These are phyloP conservation scores for Funneliformis mosseae DNA, from an alignment of 192 early-diverging fungal genomes.

Conservation along the genomic window DNA sequence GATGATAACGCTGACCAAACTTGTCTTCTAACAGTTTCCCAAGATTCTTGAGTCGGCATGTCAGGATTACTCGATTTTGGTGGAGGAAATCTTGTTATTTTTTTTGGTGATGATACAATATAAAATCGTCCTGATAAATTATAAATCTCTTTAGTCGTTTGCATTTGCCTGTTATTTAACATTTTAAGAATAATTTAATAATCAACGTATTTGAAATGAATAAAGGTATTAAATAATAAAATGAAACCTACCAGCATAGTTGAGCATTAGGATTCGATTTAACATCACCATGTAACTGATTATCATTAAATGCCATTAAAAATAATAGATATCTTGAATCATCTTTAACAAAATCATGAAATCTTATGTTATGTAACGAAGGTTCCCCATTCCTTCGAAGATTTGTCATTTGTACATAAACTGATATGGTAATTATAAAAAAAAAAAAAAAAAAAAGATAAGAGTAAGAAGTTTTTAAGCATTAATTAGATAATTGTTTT, in stretches of 20 bases:
- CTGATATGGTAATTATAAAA: background rate
- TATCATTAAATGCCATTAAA: constrained; percentile 67
- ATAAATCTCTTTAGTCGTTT: constrained; percentile 68
- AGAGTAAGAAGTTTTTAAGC: too few species aligned
- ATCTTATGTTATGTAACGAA: constrained; percentile 38
- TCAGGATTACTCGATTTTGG: constrained; percentile 48
- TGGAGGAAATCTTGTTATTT: constrained; percentile 65
- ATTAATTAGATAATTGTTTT: background rate
- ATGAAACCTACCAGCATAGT: constrained; percentile 59
- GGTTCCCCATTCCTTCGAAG: constrained; percentile 29
- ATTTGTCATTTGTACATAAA: constrained; percentile 33
- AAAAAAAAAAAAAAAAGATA: too few species aligned
- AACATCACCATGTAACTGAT: constrained; percentile 68
- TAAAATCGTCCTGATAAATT: constrained; percentile 69
- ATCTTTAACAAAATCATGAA: constrained; percentile 66
- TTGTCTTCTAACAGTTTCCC: constrained; percentile 63
- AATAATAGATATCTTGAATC: constrained; percentile 67
- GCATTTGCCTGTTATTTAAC: constrained; percentile 60
- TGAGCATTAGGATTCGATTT: constrained; percentile 66
- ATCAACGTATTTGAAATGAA: background rate
- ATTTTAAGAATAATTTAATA: background rate
- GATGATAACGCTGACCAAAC: constrained; percentile 61
- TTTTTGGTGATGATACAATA: constrained; percentile 66
- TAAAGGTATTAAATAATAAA: background rate
- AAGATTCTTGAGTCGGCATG: constrained; percentile 58